phyloP scores from a whole-genome alignment of 1,284 basidiomycete genomes.

The Cutaneotrichosporon sp. region DNA sequence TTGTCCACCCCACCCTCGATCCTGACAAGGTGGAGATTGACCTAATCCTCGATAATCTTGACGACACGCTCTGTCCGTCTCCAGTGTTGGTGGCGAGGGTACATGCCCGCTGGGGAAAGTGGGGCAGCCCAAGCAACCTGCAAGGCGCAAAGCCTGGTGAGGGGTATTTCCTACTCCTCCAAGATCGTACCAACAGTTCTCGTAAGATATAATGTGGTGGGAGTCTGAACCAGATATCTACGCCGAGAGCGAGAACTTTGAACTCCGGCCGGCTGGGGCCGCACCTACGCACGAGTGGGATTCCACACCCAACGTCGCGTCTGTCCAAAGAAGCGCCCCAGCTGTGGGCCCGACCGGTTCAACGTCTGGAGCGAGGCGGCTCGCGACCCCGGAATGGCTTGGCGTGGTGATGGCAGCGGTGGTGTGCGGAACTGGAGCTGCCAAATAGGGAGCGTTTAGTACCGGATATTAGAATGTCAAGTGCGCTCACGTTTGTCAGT shows the following conservation, averaged over 20 bases:
- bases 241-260: conserved; percentile 5
- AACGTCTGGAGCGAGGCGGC: too few relatives aligned
- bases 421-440: too few relatives aligned
- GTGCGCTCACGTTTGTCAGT: too few relatives aligned
- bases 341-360: too few relatives aligned
- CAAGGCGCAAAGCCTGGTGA: background rate
- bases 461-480: too few relatives aligned
- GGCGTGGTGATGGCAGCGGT: too few relatives aligned
- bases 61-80: background rate
- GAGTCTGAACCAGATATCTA: background rate
- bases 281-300: background rate
- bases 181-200: background rate
- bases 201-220: background rate
- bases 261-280: background rate
- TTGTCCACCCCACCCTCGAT: background rate
- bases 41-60: background rate
- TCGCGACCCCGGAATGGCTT: background rate
- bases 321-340: too few relatives aligned
- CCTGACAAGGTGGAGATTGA: background rate
- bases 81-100: background rate
- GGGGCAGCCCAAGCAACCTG: background rate
- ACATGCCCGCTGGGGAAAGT: background rate
- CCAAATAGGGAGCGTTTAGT: too few relatives aligned
- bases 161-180: background rate
- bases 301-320: too few relatives aligned